Conservation (phyloP, 139 green algal genomes). For the Yamagishiella unicocca region DNA sequence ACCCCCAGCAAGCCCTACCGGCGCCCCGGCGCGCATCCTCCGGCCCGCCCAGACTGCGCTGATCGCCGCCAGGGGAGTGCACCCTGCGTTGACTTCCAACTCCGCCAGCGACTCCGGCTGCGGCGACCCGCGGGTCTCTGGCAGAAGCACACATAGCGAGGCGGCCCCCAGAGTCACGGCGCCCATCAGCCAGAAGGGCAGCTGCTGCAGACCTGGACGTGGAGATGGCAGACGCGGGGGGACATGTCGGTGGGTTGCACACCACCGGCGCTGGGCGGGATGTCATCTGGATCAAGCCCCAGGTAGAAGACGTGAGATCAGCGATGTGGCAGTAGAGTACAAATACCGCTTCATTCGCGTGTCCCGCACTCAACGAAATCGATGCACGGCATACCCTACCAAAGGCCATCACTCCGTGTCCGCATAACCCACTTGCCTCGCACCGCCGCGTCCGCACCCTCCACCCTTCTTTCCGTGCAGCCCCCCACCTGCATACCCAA, state of each 20-base stretch:
- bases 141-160: not conserved
- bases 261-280: no score
- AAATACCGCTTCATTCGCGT: not conserved
- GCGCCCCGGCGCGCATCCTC: no score
- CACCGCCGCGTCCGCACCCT: not conserved
- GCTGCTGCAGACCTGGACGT: not conserved
- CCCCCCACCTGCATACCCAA: not conserved
- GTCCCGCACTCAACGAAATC: not conserved
- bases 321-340: not conserved
- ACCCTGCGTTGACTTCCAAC: not conserved
- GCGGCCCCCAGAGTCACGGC: not conserved
- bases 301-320: not conserved
- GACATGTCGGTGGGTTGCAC: no score
- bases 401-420: not conserved
- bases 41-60: no score
- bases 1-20: no score
- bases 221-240: not conserved
- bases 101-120: slow-evolving; percentile 15
- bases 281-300: no score
- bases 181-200: slow-evolving; percentile 32
- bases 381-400: not conserved
- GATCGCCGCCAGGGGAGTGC: not conserved
- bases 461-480: not conserved
- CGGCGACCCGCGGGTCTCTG: not conserved
- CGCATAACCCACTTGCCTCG: not conserved